Base-by-base conservation (phyloP, 2,329 filamentous ascomycete genomes). In the Botrytis fabae region DNA sequence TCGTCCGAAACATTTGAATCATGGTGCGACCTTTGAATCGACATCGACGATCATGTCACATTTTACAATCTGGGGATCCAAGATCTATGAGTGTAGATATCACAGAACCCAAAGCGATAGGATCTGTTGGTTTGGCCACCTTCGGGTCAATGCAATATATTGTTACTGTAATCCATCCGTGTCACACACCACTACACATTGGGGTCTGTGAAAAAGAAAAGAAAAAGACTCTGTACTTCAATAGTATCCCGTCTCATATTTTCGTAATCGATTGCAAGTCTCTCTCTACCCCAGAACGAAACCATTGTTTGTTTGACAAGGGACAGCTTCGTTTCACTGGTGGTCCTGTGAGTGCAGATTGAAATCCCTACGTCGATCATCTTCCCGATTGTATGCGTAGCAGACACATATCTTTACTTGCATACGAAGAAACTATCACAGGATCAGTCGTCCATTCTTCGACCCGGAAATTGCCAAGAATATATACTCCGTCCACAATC, bases 21-120 rank as follows among this genome's bases (percentile, higher is more conserved):
- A 51, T 25, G 2, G 44, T 66, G 63, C 40, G n/a, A 66, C 44
- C 4, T 28, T 5, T 22, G 20, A n/a, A 51, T 66, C 42, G 9
- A 32, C 63, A 66, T 66, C 63, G 63, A 66, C 63, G 63, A 66
- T 66, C 63, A 66, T 66, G 44, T 66, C 44, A 65, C 63, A n/a
- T 65, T n/a, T 65, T 22, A 25, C 22, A 18, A 35, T 65, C 63
- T 51, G 63, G 63, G 63, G 40, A 42, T 65, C 25, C 22, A 46
- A 51, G 63, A 51, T 51, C 44, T 66, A 35, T 4, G 25, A 46
- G 44, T 66, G 63, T 32, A n/a, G 63, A 66, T 38, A 32, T 66
- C 44, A n/a, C 42, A 48, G 42, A 7, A n/a, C 22, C 6, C 18
- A 16, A n/a, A 51, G 32, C 38, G 25, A 51, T n/a, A n/a, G 22